A percentile compares a stretch with the other conserved stretches of the same genome.
These are phyloP conservation scores for Graphiopsis chlorocephala DNA, from an alignment of 2,329 filamentous ascomycete species.

Conservation along the genomic window DNA sequence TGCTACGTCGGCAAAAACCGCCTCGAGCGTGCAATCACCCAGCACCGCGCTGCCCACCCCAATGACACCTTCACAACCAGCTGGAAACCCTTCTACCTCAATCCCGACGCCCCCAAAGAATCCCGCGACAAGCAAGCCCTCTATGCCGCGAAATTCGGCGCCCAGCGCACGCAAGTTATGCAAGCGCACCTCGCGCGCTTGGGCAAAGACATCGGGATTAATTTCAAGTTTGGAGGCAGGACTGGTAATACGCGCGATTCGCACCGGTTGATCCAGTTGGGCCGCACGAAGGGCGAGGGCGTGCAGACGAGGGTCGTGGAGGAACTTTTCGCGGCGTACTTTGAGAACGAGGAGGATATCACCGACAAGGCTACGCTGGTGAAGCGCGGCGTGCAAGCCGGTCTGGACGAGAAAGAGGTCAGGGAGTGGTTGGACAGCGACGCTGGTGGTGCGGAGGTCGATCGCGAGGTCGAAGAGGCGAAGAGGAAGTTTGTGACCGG, in stretches of 20 bases:
- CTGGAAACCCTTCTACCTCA: slow-evolving; percentile 80
- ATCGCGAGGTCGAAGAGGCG: slow-evolving; percentile 47
- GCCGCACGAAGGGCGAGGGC: slow-evolving; percentile 52
- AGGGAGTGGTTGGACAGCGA: slow-evolving; percentile 44
- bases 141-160: slow-evolving; percentile 64
- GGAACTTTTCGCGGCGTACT: slow-evolving; percentile 60
- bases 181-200: slow-evolving; percentile 55
- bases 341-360: slow-evolving; percentile 49
- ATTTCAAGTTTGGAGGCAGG: slow-evolving; percentile 68
- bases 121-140: slow-evolving; percentile 53
- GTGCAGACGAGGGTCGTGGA: slow-evolving; percentile 60
- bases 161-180: slow-evolving; percentile 58
- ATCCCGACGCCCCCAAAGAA: slow-evolving; percentile 58
- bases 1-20: slow-evolving; percentile 78
- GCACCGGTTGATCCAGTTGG: slow-evolving; percentile 73
- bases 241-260: slow-evolving; percentile 77
- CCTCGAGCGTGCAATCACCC: slow-evolving; percentile 68
- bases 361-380: slow-evolving; percentile 41
- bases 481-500: slow-evolving; percentile 56
- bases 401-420: slow-evolving; percentile 42
- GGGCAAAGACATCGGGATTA: slow-evolving; percentile 66
- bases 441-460: slow-evolving; percentile 45
- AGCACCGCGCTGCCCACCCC: slow-evolving; percentile 53
- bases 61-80: slow-evolving; percentile 68
- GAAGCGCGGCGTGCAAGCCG: slow-evolving; percentile 42